Base-by-base conservation (phyloP, 768 basidiomycete genomes). In the Boletus sensibilis region DNA sequence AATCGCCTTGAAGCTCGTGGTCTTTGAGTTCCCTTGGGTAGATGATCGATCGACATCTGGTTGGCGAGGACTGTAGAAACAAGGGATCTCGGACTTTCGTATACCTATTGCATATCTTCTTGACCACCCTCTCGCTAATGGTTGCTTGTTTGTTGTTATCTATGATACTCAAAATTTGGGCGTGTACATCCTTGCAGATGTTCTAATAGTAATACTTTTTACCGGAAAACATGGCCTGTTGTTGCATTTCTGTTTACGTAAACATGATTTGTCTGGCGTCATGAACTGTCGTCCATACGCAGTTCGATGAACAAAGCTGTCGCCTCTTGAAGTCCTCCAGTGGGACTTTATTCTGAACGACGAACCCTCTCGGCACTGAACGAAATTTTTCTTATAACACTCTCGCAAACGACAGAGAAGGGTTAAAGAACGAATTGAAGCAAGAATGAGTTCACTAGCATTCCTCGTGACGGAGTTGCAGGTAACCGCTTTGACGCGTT, bases 381-480 rank as follows among this genome's bases (percentile, higher is more conserved):
- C 38, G 11, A 25, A 11, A 2, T 18, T 23, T 38, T 49, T 42
- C 41, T 25, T n/a, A 2, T 11, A 16, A 21, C 33, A 18, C 1
- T 8, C 20, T 50, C n/a, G 7, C 1, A 29, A 45, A 53, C 33
- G 3, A 49, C 27, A 5, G 7, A 23, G 16, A 54, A 31, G 14
- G 11, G n/a, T 38, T 25, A n/a, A 49, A 16, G 20, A 41, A 34
- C 27, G 20, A 8, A 38, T 34, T 13, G 13, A 34, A 33, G 16
- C 37, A 21, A 52, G 14, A 31, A 87, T 88, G 86, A 87, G 84
- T 60, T 87, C 86, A 12, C 69, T 88, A 20, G 82, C 86, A 20
- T 87, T 87, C 57, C 74, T 88, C 4, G 84, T 87, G 47, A 88
- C 87, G 11, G 88, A 90, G 67, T 79, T 90, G 31, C 88, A 90